These are phyloP conservation scores for Penicillium brasilianum DNA, from an alignment of 2,329 filamentous ascomycete species.

Conservation along the genomic window DNA sequence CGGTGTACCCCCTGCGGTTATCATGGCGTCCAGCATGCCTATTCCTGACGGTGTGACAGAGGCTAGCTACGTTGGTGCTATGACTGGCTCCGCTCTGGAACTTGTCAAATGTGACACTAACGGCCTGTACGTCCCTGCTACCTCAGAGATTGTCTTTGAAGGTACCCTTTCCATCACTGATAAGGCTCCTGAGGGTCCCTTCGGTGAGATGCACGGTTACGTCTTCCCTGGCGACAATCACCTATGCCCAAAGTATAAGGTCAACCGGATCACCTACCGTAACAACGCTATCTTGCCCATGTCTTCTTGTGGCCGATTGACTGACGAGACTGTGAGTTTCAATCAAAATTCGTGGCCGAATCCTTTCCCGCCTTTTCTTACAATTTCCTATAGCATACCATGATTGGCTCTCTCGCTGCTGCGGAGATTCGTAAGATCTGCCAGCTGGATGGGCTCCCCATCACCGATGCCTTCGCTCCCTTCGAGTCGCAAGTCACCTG, in stretches of 20 bases:
- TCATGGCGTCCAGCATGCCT: constrained; percentile 55
- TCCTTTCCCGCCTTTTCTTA: too few relatives aligned
- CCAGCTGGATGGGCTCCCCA: constrained; percentile 47
- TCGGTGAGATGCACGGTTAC: constrained; percentile 56
- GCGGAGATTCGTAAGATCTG: constrained; percentile 50
- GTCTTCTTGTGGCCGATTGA: constrained; percentile 49
- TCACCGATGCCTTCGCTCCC: constrained; percentile 52
- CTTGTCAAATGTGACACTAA: constrained; percentile 61
- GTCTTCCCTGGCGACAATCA: constrained; percentile 51
- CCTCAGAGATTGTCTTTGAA: constrained; percentile 58
- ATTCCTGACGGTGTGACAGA: constrained; percentile 57
- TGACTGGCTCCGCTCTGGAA: constrained; percentile 53
- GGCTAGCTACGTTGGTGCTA: constrained; percentile 55
- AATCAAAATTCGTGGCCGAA: too few relatives aligned
- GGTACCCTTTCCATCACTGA: constrained; percentile 55
- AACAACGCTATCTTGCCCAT: constrained; percentile 56
- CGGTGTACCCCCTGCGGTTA: constrained; percentile 57
- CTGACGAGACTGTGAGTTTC: constrained; percentile 57
- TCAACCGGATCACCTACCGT: constrained; percentile 56
- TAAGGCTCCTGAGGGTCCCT: constrained; percentile 54
- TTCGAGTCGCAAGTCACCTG: constrained; percentile 57
- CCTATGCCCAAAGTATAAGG: constrained; percentile 48
- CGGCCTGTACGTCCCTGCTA: constrained; percentile 55
- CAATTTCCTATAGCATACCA: too few relatives aligned
- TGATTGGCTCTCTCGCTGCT: constrained; percentile 51